phyloP scores from a whole-genome alignment of 495 filamentous ascomycete species.

The Hamigera avellanea region DNA sequence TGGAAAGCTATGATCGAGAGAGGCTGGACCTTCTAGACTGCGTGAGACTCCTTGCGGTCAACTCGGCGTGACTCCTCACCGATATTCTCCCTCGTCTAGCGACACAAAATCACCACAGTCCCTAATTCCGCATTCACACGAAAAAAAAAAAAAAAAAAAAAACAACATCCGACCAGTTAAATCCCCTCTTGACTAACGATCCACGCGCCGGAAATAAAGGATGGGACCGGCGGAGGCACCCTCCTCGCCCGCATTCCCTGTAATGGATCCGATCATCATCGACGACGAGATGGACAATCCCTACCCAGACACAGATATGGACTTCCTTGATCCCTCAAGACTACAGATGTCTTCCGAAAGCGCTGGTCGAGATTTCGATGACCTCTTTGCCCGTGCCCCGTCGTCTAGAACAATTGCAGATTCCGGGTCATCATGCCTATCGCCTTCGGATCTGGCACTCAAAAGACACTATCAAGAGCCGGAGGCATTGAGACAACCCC shows the following conservation, averaged over 20 bases:
- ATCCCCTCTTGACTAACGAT: neutral
- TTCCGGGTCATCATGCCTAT: constrained; percentile 19
- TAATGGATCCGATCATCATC: constrained; percentile 34
- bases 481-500: constrained; percentile 24
- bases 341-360: constrained; percentile 24
- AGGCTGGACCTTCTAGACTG: neutral
- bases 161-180: neutral
- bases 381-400: constrained; percentile 25
- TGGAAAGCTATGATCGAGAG: neutral
- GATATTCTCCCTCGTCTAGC: neutral
- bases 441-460: constrained; percentile 16
- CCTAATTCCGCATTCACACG: constrained; percentile 3
- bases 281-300: constrained; percentile 36
- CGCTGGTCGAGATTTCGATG: constrained; percentile 34
- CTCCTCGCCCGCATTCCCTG: constrained; percentile 30
- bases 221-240: constrained; percentile 30
- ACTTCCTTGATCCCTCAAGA: constrained; percentile 28
- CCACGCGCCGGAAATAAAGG: constrained; percentile 10
- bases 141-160: neutral
- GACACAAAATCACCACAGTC: constrained; percentile 2
- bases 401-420: constrained; percentile 17
- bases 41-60: neutral
- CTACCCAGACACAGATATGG: constrained; percentile 30
- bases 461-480: constrained; percentile 22
- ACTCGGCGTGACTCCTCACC: neutral